Evolutionary conservation across 306 rosid species (phyloP), one percentile per base, ranked within the genome.

Genomic region (Elaeagnus macrophylla): DNA sequence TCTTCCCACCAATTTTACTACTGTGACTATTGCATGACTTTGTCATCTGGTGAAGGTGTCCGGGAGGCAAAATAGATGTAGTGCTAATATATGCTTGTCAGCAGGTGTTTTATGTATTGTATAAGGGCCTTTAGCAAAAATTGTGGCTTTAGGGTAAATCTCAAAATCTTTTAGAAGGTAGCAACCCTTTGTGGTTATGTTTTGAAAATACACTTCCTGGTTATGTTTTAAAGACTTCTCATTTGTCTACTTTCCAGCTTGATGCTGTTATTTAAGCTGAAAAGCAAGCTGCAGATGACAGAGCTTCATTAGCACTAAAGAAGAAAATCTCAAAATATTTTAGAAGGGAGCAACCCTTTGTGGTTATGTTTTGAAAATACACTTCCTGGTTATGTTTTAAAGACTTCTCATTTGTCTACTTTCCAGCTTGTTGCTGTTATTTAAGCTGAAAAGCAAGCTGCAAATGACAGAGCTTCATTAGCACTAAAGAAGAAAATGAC

Each of bases 391-490:
- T 14, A 7, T 19, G 39, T 7, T 16, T 39, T 35, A 41, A 50
- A 8, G 43, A 41, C 41, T 8, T 36, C n/a, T 58, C 35, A 39
- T 14, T 57, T 18, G 38, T 1, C 39, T 61, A 25, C 67, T 53
- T 69, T 69, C 51, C 74, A 90, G 97, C 97, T 91, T 37, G 97
- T 86, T 62, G 79, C 81, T 62, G 95, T 86, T 60, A 84, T 91
- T 59, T 96, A 91, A 78, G 96, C 97, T 55, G 96, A 84, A 71
- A 91, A 81, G 76, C 88, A 84, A 73, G 97, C 97, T 60, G 94
- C 95, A 76, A 91, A 84, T 75, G 95, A 91, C 45, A 79, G 96
- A 62, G 97, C 97, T 37, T 77, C 86, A 77, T 95, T 91, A 57
- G 87, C 94, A 10, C 71, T 91, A 48, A 91, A 80, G 88, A 91